A percentile compares a stretch with the other conserved stretches of the same genome.
These are phyloP conservation scores for Geotrichum ghanense DNA, from an alignment of 805 yeast species.

Conservation along the genomic window DNA sequence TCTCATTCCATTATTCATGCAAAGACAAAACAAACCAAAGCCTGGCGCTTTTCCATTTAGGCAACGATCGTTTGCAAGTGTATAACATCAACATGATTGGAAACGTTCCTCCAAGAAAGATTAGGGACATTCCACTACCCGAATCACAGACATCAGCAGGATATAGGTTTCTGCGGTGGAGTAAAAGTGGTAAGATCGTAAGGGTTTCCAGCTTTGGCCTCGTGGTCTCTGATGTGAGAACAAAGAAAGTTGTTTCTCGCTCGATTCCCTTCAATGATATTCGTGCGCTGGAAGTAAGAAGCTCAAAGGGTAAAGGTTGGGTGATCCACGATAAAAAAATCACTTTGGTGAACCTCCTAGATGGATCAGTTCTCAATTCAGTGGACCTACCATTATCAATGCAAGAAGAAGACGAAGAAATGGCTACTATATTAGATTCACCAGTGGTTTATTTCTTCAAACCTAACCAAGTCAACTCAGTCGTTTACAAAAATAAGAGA, in stretches of 20 bases:
- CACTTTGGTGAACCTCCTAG: background rate
- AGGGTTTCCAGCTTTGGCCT: background rate
- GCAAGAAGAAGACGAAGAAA: background rate
- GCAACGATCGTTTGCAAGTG: conserved; percentile 7
- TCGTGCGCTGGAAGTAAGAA: background rate
- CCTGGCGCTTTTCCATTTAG: conserved; percentile 4
- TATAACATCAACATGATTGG: conserved; percentile 2
- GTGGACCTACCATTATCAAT: background rate
- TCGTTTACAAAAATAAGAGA: background rate
- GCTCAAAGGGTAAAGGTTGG: conserved; percentile 1
- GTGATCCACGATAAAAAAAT: background rate
- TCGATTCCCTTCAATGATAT: background rate
- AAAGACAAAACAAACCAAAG: conserved; percentile 5
- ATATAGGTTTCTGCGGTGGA: background rate
- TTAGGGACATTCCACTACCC: conserved; percentile 6
- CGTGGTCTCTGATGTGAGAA: conserved; percentile 1
- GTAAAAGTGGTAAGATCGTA: conserved; percentile 1
- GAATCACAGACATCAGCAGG: background rate
- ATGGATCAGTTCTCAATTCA: background rate
- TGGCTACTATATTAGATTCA: background rate
- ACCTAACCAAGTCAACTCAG: background rate
- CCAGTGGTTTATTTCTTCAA: background rate
- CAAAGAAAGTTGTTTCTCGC: background rate
- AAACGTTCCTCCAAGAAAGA: conserved; percentile 3
- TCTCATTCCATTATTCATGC: conserved; percentile 7